These are phyloP conservation scores for Serpula lacrymans DNA, from an alignment of 768 basidiomycete species.

Conservation along the genomic window DNA sequence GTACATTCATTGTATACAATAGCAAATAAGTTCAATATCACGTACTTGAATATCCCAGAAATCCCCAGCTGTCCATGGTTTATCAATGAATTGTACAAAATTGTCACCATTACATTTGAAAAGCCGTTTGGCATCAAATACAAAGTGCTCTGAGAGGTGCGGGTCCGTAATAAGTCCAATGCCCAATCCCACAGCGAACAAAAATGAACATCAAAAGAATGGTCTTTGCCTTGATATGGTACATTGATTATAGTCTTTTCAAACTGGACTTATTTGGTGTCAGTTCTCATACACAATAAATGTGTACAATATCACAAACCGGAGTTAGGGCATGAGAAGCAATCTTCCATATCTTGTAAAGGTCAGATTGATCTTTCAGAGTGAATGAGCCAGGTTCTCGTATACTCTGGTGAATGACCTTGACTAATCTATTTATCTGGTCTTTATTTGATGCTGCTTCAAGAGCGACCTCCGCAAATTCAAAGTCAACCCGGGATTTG, in stretches of 20 bases:
- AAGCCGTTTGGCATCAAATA: constrained; percentile 29
- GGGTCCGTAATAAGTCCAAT: constrained; percentile 24
- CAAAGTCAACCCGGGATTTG: constrained; percentile 22
- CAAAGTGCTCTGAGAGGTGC: constrained; percentile 16
- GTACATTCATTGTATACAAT: neutral
- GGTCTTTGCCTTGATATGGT: constrained; percentile 13
- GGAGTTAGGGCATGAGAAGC: constrained; percentile 6
- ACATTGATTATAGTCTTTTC: constrained; percentile 11
- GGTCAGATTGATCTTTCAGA: constrained; percentile 14
- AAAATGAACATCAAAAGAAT: constrained; percentile 16
- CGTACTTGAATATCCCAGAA: constrained; percentile 37
- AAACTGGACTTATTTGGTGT: constrained; percentile 10
- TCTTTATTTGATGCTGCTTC: constrained; percentile 15
- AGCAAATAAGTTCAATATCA: too few species aligned
- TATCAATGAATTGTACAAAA: constrained; percentile 28
- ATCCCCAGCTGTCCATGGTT: constrained; percentile 35
- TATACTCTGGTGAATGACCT: constrained; percentile 10
- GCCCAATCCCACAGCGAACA: constrained; percentile 26
- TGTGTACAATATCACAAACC: constrained; percentile 3
- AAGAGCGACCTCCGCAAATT: constrained; percentile 23
- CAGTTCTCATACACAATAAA: neutral
- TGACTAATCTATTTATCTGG: constrained; percentile 15
- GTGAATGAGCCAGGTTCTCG: constrained; percentile 10
- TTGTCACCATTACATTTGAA: constrained; percentile 25
- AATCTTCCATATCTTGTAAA: constrained; percentile 16